phyloP scores from a whole-genome alignment of 495 filamentous ascomycete species.

The Penicillium angulare region DNA sequence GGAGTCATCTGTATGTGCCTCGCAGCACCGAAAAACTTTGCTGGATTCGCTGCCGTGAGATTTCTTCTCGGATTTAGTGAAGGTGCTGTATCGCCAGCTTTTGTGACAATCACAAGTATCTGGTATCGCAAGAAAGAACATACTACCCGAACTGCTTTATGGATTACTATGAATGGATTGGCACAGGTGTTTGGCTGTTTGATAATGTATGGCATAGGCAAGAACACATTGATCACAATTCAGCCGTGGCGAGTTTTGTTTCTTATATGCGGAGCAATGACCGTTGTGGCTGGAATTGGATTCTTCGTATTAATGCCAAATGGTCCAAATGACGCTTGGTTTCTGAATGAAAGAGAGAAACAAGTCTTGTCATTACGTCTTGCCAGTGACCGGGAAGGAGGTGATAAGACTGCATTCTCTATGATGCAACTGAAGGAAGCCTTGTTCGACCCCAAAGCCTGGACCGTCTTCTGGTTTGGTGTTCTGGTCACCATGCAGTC shows the following conservation, averaged over 20 bases:
- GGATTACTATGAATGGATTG: conserved; percentile 56
- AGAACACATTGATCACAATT: conserved; percentile 29
- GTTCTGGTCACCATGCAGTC: conserved; percentile 26
- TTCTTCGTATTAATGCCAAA: conserved; percentile 56
- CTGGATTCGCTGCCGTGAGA: conserved; percentile 42
- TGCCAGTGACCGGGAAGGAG: conserved; percentile 55
- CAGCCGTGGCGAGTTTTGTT: conserved; percentile 49
- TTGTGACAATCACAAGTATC: conserved; percentile 28
- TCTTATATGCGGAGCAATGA: conserved; percentile 51
- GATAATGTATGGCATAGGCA: conserved; percentile 55
- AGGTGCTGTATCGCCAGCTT: conserved; percentile 35
- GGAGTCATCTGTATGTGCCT: conserved; percentile 51
- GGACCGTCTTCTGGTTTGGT: conserved; percentile 59
- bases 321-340: conserved; percentile 58
- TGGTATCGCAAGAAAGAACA: conserved; percentile 48
- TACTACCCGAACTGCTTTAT: conserved; percentile 32
- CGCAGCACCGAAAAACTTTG: conserved; percentile 44
- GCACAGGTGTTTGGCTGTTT: conserved; percentile 54
- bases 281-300: conserved; percentile 47
- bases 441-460: conserved; percentile 56
- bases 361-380: conserved; percentile 53
- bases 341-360: conserved; percentile 53
- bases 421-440: conserved; percentile 54
- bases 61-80: conserved; percentile 51
- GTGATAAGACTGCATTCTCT: conserved; percentile 59